These are phyloP conservation scores for Annona squamosa DNA, from an alignment of 164 flowering plant species.

Conservation along the genomic window DNA sequence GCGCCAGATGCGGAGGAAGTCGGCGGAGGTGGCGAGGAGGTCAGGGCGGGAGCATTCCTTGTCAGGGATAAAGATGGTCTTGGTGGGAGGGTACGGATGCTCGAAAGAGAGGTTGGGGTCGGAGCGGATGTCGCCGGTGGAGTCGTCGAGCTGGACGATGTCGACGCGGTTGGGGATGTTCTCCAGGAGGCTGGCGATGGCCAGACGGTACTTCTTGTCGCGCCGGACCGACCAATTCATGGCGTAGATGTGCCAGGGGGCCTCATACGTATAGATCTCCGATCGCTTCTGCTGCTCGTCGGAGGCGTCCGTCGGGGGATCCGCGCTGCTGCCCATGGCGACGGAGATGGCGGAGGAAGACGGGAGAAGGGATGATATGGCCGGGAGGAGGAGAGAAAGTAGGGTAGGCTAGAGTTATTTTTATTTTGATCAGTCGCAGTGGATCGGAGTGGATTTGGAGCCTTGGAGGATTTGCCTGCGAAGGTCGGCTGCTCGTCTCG, in stretches of 20 bases:
- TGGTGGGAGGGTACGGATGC: constrained; percentile 89
- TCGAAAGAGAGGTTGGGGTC: constrained; percentile 71
- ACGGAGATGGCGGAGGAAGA: too few species aligned
- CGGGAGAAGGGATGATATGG: too few species aligned
- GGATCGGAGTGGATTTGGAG: too few species aligned
- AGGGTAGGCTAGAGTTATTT: too few species aligned
- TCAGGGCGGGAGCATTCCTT: constrained; percentile 69
- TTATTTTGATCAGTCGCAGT: too few species aligned
- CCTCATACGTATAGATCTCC: constrained; percentile 95
- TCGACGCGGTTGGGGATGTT: constrained; percentile 67
- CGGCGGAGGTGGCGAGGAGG: constrained; percentile 80
- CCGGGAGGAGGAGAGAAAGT: too few species aligned
- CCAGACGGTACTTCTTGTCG: constrained; percentile 86
- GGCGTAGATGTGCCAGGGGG: constrained; percentile 97
- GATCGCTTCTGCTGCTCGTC: constrained; percentile 88
- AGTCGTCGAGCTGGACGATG: constrained; percentile 77
- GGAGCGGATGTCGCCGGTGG: constrained; percentile 65
- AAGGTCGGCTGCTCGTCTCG: too few species aligned
- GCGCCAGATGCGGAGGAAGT: constrained; percentile 64
- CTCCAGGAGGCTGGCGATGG: constrained; percentile 76
- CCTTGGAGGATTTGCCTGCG: too few species aligned
- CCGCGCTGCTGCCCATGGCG: constrained; percentile 5
- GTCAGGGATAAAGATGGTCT: constrained; percentile 78
- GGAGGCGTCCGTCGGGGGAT: constrained; percentile 30
- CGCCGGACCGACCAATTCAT: constrained; percentile 96